Percentiles rank a stretch among this genome's conserved stretches.
phyloP scores from a whole-genome alignment of 345 rosid genomes.

The Salix exigua region DNA sequence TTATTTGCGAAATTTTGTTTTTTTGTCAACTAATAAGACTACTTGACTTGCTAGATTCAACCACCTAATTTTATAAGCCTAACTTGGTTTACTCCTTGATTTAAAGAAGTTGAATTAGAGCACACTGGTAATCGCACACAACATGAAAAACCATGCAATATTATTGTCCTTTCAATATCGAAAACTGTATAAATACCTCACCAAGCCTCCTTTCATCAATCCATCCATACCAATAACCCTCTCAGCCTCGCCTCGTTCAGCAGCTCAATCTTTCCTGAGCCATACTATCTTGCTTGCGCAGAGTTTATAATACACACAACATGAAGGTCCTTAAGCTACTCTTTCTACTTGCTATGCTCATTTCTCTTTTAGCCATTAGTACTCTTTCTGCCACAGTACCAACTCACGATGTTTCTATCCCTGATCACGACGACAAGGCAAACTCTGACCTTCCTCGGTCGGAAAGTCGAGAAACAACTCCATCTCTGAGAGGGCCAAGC shows the following conservation, averaged over 20 bases:
- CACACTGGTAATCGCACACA: not conserved
- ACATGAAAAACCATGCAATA: not conserved
- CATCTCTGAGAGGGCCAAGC: not conserved
- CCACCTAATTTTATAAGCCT: not conserved
- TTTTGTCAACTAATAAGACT: not conserved
- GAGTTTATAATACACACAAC: not conserved
- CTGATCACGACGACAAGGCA: not conserved
- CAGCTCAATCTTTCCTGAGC: not conserved
- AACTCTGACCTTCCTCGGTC: not conserved
- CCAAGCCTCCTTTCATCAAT: not conserved
- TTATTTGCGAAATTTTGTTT: too few species aligned
- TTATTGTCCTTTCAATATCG: not conserved
- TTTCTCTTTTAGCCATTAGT: not conserved
- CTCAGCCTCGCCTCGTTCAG: not conserved
- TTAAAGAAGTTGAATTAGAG: not conserved
- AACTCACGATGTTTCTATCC: not conserved
- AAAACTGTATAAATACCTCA: not conserved
- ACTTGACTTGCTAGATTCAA: too few species aligned
- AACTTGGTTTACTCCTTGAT: not conserved
- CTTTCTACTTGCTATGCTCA: slow-evolving; percentile 5
- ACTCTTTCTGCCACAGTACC: not conserved
- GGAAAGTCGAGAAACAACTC: not conserved
- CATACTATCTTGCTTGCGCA: not conserved
- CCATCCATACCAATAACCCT: not conserved
- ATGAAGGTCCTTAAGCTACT: slow-evolving; percentile 16